Evolutionary conservation across 176 grass and related monocot genomes (phyloP).

Genomic region (Panicum miliaceum): DNA sequence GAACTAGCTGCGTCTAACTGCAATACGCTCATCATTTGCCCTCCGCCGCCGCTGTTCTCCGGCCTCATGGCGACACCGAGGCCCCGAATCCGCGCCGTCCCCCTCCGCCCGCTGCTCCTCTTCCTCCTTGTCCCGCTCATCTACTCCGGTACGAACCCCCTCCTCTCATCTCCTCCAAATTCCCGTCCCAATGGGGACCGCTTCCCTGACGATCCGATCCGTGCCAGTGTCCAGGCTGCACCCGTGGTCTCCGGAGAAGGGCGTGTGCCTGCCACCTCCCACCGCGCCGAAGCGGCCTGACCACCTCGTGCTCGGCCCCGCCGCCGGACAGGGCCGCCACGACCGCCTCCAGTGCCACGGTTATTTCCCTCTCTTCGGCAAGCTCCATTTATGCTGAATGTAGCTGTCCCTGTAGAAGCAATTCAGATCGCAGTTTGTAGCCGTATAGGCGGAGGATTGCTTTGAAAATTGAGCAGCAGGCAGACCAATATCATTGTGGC

Average conservation of each 20-base stretch:
- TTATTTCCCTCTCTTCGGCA: background rate
- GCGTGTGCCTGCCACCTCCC: conserved; percentile 33
- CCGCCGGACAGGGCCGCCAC: conserved; percentile 66
- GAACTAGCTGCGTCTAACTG: background rate
- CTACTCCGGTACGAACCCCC: conserved; percentile 54
- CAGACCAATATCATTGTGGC: background rate
- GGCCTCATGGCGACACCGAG: conserved; percentile 51
- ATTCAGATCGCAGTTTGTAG: background rate
- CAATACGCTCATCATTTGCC: background rate
- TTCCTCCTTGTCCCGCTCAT: conserved; percentile 59
- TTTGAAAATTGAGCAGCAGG: background rate
- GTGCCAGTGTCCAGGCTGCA: conserved; percentile 62
- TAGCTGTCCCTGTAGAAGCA: background rate
- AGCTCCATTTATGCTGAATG: conserved; percentile 13
- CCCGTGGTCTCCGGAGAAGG: conserved; percentile 42
- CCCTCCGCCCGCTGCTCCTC: conserved; percentile 50
- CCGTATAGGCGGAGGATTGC: background rate
- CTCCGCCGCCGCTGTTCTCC: conserved; percentile 4
- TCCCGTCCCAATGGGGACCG: background rate
- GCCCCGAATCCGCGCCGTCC: conserved; percentile 37
- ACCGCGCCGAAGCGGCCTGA: conserved; percentile 24
- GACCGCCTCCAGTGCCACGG: conserved; percentile 81
- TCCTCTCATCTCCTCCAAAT: background rate
- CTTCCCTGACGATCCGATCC: conserved; percentile 43
- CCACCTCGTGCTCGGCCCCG: conserved; percentile 59